These are phyloP conservation scores for Penicillium diatomitis DNA, from an alignment of 495 filamentous ascomycete genomes.

Conservation along the genomic window DNA sequence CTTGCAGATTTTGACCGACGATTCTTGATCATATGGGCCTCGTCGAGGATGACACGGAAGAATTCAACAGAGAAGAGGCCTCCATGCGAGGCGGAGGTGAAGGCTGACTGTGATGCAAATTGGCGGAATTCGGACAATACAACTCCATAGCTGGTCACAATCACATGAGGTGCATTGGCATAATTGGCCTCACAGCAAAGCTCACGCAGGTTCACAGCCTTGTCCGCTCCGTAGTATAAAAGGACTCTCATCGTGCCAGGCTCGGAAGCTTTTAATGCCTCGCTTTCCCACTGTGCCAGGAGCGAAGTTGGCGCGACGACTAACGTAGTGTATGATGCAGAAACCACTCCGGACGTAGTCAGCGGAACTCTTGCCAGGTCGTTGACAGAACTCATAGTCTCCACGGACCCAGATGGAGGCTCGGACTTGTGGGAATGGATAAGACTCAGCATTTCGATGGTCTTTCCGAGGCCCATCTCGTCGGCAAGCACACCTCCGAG, in stretches of 20 bases:
- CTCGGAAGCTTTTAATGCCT: conserved; percentile 80
- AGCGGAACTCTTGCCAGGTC: conserved; percentile 50
- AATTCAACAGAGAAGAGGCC: conserved; percentile 89
- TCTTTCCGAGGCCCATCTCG: conserved; percentile 88
- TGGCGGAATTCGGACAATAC: conserved; percentile 83
- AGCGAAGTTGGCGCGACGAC: conserved; percentile 94
- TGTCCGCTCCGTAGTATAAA: conserved; percentile 87
- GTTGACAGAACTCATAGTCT: conserved; percentile 37
- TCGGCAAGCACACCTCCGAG: conserved; percentile 90
- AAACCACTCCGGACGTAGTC: conserved; percentile 41
- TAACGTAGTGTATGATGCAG: conserved; percentile 81
- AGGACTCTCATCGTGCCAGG: conserved; percentile 71
- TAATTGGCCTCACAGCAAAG: conserved; percentile 65
- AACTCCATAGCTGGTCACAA: conserved; percentile 94
- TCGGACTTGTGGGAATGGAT: conserved; percentile 65
- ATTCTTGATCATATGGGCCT: conserved; percentile 93
- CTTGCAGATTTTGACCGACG: conserved; percentile 79
- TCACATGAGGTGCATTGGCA: conserved; percentile 70
- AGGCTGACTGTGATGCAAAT: conserved; percentile 43
- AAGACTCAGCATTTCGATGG: conserved; percentile 93
- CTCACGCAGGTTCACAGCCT: conserved; percentile 61
- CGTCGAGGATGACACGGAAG: conserved; percentile 89
- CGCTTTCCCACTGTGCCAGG: conserved; percentile 91
- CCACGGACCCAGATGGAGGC: conserved; percentile 40
- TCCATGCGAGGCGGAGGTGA: conserved; percentile 48